phyloP scores from a whole-genome alignment of 306 rosid species.

The Vicia villosa region DNA sequence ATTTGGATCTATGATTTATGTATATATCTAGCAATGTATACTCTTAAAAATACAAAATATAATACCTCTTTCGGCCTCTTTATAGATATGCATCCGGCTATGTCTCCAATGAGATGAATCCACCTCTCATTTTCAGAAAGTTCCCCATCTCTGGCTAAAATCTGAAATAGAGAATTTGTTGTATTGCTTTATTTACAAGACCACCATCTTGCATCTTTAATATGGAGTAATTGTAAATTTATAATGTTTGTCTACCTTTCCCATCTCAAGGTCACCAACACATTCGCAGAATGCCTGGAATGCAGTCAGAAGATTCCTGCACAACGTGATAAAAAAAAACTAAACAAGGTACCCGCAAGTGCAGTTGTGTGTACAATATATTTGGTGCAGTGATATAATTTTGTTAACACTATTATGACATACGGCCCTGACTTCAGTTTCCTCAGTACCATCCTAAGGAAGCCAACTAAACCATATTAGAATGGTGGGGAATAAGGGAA shows the following conservation, averaged over 20 bases:
- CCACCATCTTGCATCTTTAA: conserved; percentile 32
- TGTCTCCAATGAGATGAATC: conserved; percentile 89
- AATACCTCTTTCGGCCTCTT: conserved; percentile 97
- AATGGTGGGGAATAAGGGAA: conserved; percentile 8
- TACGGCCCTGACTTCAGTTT: background rate
- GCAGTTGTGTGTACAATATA: background rate
- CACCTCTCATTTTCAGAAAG: conserved; percentile 87
- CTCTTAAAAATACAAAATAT: conserved; percentile 21
- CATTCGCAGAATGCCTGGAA: conserved; percentile 98
- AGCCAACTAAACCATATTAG: conserved; percentile 24
- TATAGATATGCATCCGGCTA: conserved; percentile 88
- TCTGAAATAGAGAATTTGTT: conserved; percentile 50
- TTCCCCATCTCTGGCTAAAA: conserved; percentile 94
- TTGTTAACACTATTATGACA: conserved; percentile 4
- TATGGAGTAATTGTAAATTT: conserved; percentile 33
- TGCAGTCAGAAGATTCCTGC: conserved; percentile 91
- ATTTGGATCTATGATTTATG: conserved; percentile 12
- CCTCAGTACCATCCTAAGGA: conserved; percentile 19
- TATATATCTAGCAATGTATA: conserved; percentile 19
- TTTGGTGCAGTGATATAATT: conserved; percentile 14
- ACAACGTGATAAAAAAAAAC: conserved; percentile 26
- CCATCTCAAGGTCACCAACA: conserved; percentile 99
- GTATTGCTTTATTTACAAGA: conserved; percentile 30
- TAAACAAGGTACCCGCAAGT: conserved; percentile 9
- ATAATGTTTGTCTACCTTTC: conserved; percentile 66